Evolutionary conservation across 2,329 filamentous ascomycete species (phyloP).

Genomic region (Colletotrichum lindemuthianum): DNA sequence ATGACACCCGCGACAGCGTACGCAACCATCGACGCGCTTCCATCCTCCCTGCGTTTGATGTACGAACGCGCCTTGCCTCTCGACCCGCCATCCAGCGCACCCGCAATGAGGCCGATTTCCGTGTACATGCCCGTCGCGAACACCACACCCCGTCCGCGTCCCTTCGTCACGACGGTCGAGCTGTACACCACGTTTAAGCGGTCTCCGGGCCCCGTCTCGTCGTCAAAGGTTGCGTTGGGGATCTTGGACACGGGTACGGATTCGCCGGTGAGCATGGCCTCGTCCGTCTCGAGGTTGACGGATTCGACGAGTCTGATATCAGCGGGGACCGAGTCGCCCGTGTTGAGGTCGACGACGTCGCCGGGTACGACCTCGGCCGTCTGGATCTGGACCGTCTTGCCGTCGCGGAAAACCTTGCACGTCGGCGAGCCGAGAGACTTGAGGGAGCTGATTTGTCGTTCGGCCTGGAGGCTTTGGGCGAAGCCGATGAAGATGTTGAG

Average conservation of each 20-base stretch:
- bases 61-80: slow-evolving; percentile 62
- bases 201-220: slow-evolving; percentile 67
- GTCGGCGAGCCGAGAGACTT: slow-evolving; percentile 61
- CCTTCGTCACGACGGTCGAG: slow-evolving; percentile 70
- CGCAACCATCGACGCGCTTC: slow-evolving; percentile 62
- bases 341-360: slow-evolving; percentile 67
- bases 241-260: slow-evolving; percentile 68
- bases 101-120: slow-evolving; percentile 72
- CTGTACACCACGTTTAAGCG: slow-evolving; percentile 72
- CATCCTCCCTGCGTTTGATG: slow-evolving; percentile 61
- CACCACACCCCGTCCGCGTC: slow-evolving; percentile 68
- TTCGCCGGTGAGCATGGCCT: slow-evolving; percentile 72
- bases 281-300: slow-evolving; percentile 61
- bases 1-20: slow-evolving; percentile 57
- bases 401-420: slow-evolving; percentile 60
- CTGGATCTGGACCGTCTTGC: slow-evolving; percentile 60
- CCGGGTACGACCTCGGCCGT: slow-evolving; percentile 66
- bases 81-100: slow-evolving; percentile 2
- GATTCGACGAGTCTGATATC: slow-evolving; percentile 58
- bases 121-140: slow-evolving; percentile 69
- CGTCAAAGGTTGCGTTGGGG: slow-evolving; percentile 57
- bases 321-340: slow-evolving; percentile 55
- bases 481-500: slow-evolving; percentile 65
- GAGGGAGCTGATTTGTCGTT: slow-evolving; percentile 65
- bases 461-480: slow-evolving; percentile 64